Evolutionary conservation across 345 rosid species (phyloP).

Genomic region (Pseudoturritis turrita): DNA sequence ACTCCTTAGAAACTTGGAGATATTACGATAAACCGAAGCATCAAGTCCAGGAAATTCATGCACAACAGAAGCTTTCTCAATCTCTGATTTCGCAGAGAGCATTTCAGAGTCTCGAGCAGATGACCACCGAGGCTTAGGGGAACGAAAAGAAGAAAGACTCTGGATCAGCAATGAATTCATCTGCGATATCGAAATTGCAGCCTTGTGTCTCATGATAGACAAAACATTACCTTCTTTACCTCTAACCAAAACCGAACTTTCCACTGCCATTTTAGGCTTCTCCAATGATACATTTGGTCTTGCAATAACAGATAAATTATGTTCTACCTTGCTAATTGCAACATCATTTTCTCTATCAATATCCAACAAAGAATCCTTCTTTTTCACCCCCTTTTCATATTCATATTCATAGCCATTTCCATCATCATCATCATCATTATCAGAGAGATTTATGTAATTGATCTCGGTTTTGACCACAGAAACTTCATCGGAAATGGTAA

Average conservation of each 20-base stretch:
- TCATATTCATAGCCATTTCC: constrained; percentile 2
- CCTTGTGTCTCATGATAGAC: background rate
- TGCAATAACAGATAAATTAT: background rate
- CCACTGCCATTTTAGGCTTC: constrained; percentile 15
- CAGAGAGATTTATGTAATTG: constrained; percentile 26
- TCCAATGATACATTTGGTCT: background rate
- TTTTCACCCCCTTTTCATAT: background rate
- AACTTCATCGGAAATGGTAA: constrained; percentile 20
- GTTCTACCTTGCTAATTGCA: constrained; percentile 10
- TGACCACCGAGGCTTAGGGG: constrained; percentile 44
- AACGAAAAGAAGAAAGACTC: constrained; percentile 36
- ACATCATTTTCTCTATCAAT: background rate
- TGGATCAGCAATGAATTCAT: constrained; percentile 53
- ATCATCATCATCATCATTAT: constrained; percentile 8
- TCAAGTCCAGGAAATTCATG: constrained; percentile 35
- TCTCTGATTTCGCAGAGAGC: constrained; percentile 47
- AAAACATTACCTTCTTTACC: constrained; percentile 24
- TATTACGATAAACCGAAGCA: constrained; percentile 54
- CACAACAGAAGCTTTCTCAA: constrained; percentile 49
- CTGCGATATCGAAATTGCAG: constrained; percentile 42
- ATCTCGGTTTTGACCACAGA: constrained; percentile 4
- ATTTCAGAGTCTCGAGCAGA: constrained; percentile 61
- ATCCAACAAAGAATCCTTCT: background rate
- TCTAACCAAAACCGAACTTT: constrained; percentile 11
- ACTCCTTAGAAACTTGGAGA: constrained; percentile 75